Base-by-base conservation (phyloP, 441 rosid species). In the Pelargonium australe region DNA sequence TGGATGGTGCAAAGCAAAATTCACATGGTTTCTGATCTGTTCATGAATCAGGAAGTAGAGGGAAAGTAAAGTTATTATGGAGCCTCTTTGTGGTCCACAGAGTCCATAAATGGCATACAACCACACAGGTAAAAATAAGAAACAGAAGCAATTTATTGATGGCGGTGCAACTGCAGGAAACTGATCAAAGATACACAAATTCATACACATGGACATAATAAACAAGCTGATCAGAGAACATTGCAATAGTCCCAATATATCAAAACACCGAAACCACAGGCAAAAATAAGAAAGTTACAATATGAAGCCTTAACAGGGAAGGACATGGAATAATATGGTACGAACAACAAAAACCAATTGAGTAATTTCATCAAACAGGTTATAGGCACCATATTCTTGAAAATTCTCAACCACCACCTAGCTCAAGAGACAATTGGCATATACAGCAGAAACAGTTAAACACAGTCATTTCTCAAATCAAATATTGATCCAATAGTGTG, bases 91-190 rank as follows among this genome's bases (percentile, higher is more conserved):
- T 60, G 64, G 64, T 60, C 64, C 64, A 60, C 64, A 60, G 14
- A 28, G 12, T 23, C 12, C n/a, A 60, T 60, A 4, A 60, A 60
- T 60, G 34, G 25, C 37, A 60, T 10, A 60, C 64, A 60, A 60
- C 58, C 37, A 60, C 2, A 23, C 23, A 11, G 34, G 37, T 23
- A 60, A 60, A 60, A 8, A 60, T n/a, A 60, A 60, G 64, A 60
- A 9, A 23, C 64, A 60, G 64, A 60, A 20, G 12, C 64, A 28
- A 60, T 60, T 60, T 60, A 60, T 60, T 60, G 64, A 60, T 11
- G 63, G 64, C 64, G 64, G 64, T 60, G 64, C 64, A 60, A 60
- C 64, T 3, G 37, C 64, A 60, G 64, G n/a, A 10, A 60, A 58
- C 63, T 37, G 41, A 37, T 37, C 1, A 6, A 37, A 19, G 12